Percentiles rank a stretch among this genome's conserved stretches.
phyloP scores from a whole-genome alignment of 345 rosid genomes.

The Melastoma malabathricum region DNA sequence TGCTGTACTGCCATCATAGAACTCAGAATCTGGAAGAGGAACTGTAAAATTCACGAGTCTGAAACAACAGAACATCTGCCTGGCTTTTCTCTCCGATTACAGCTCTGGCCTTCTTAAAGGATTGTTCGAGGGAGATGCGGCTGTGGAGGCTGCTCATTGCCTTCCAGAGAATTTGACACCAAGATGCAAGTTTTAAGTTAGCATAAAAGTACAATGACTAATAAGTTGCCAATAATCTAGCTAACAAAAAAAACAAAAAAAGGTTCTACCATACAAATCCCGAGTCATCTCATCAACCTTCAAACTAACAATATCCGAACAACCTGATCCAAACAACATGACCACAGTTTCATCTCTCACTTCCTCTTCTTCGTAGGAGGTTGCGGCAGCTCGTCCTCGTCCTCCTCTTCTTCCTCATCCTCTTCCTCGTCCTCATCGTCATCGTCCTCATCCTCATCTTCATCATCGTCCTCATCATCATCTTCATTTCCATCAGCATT shows the following conservation, averaged over 20 bases:
- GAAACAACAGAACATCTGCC: no score
- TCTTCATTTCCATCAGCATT: constrained; percentile 29
- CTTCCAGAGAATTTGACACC: no score
- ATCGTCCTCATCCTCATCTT: constrained; percentile 15
- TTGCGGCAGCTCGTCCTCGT: constrained; percentile 32
- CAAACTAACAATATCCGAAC: background rate
- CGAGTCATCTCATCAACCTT: constrained; percentile 4
- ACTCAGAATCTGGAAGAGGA: no score
- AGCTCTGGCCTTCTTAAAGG: no score
- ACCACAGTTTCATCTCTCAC: constrained; percentile 13
- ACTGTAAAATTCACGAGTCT: no score
- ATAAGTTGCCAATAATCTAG: no score
- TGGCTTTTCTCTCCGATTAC: no score
- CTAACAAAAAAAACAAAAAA: constrained; percentile 1
- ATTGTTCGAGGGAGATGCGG: no score
- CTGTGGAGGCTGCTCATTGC: no score
- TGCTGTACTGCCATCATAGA: no score
- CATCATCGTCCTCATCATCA: constrained; percentile 29
- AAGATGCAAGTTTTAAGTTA: no score
- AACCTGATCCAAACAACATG: background rate
- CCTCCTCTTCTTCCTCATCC: constrained; percentile 26
- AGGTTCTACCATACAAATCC: constrained; percentile 4
- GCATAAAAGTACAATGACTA: no score
- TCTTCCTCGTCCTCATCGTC: constrained; percentile 12
- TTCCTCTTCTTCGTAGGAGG: constrained; percentile 55